A percentile compares a stretch with the other conserved stretches of the same genome.
Conservation (phyloP, 1,284 basidiomycete species). For the Ustilago nuda region DNA sequence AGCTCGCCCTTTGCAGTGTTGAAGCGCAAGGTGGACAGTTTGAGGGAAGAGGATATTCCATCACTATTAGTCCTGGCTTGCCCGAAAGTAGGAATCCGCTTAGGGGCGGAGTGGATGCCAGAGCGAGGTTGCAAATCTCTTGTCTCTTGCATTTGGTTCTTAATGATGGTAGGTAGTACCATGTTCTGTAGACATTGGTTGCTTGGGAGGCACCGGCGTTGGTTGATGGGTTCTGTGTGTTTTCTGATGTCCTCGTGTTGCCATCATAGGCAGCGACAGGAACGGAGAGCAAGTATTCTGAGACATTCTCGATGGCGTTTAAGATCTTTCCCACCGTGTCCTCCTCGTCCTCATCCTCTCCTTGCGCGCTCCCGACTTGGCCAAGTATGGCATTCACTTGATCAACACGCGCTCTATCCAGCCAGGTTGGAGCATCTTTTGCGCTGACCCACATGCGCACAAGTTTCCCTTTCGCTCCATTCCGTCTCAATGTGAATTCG, state of each 20-base stretch:
- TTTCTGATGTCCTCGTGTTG: not conserved
- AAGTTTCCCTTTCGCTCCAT: not conserved
- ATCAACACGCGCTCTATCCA: conserved; percentile 22
- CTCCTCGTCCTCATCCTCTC: conserved; percentile 6
- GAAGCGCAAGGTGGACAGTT: not conserved
- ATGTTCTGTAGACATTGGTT: conserved; percentile 35
- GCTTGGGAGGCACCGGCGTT: not conserved
- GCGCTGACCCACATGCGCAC: conserved; percentile 27
- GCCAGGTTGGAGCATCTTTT: conserved; percentile 31
- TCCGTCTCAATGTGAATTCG: conserved; percentile 18
- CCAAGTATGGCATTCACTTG: conserved; percentile 20
- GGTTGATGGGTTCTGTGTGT: not conserved
- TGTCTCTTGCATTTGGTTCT: conserved; percentile 43
- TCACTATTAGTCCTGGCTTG: conserved; percentile 58
- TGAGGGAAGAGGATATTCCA: conserved; percentile 49
- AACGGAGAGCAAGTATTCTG: conserved; percentile 21
- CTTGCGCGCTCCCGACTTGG: not conserved
- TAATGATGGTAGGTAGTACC: conserved; percentile 59
- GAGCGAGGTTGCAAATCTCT: conserved; percentile 51
- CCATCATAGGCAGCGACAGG: not conserved
- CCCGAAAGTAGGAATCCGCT: conserved; percentile 60
- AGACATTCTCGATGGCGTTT: conserved; percentile 22
- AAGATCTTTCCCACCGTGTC: conserved; percentile 16
- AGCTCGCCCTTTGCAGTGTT: conserved; percentile 7
- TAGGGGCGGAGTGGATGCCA: conserved; percentile 25